A percentile compares a stretch with the other conserved stretches of the same genome.
phyloP scores from a whole-genome alignment of 2,329 filamentous ascomycete genomes.

The Lojkania enalia region DNA sequence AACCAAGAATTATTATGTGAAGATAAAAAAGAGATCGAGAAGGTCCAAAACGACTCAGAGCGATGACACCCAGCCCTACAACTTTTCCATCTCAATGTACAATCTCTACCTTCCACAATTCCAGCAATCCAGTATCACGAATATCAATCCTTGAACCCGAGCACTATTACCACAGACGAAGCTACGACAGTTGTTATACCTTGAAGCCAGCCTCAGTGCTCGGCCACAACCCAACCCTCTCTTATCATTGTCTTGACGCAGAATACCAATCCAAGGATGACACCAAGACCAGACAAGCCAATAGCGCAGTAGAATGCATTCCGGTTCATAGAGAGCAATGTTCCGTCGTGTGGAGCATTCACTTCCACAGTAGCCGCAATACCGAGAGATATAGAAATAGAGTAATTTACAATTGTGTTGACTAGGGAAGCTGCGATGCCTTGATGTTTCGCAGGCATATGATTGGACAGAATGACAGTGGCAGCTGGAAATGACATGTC shows the following conservation, averaged over 20 bases:
- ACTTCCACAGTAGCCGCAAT: conserved; percentile 43
- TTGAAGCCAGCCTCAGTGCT: conserved; percentile 21
- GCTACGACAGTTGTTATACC: too few relatives aligned
- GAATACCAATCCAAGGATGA: conserved; percentile 22
- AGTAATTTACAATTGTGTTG: conserved; percentile 46
- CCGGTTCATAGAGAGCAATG: conserved; percentile 9
- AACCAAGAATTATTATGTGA: too few relatives aligned
- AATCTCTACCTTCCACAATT: too few relatives aligned
- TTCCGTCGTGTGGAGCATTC: conserved; percentile 9
- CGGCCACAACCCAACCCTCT: conserved; percentile 28
- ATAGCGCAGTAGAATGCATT: conserved; percentile 24
- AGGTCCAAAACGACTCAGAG: too few relatives aligned
- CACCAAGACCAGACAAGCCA: conserved; percentile 23
- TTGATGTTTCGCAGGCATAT: conserved; percentile 42
- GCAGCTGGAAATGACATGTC: conserved; percentile 45
- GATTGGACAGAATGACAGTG: conserved; percentile 42
- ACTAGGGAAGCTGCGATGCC: conserved; percentile 43
- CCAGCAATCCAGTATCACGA: too few relatives aligned
- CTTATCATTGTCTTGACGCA: conserved; percentile 20
- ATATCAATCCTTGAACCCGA: too few relatives aligned
- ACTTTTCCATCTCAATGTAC: too few relatives aligned
- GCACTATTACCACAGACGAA: too few relatives aligned
- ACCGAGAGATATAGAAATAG: conserved; percentile 44
- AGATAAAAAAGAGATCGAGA: too few relatives aligned
- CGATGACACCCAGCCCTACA: too few relatives aligned